Evolutionary conservation across 2,329 filamentous ascomycete species (phyloP).

Genomic region (Claviceps humidiphila): DNA sequence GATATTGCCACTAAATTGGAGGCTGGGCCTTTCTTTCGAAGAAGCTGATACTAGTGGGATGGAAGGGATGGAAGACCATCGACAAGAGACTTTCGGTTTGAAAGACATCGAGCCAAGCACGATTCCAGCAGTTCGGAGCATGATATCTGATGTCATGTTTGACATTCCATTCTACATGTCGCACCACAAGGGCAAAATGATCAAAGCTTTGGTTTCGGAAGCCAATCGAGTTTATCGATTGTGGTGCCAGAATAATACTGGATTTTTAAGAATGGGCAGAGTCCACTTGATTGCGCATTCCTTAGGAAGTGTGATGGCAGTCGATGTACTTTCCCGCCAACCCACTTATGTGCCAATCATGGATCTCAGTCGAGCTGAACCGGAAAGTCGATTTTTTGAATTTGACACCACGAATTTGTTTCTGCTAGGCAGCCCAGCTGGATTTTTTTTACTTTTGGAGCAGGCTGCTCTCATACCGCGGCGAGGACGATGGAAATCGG

Average conservation of each 20-base stretch:
- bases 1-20: slow-evolving; percentile 91
- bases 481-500: slow-evolving; percentile 61
- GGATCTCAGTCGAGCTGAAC: slow-evolving; percentile 25
- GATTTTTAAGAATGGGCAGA: slow-evolving; percentile 65
- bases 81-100: slow-evolving; percentile 47
- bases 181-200: slow-evolving; percentile 91
- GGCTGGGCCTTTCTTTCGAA: slow-evolving; percentile 75
- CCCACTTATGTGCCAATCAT: slow-evolving; percentile 54
- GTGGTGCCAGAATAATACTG: slow-evolving; percentile 89
- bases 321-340: slow-evolving; percentile 82
- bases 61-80: slow-evolving; percentile 38
- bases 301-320: slow-evolving; percentile 83
- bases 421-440: slow-evolving; percentile 77
- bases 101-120: slow-evolving; percentile 87
- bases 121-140: slow-evolving; percentile 79
- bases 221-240: slow-evolving; percentile 91
- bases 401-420: slow-evolving; percentile 89
- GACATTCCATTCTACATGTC: slow-evolving; percentile 98
- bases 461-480: slow-evolving; percentile 60
- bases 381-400: slow-evolving; percentile 56
- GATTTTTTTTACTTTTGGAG: slow-evolving; percentile 85
- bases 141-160: slow-evolving; percentile 96
- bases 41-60: slow-evolving; percentile 53
- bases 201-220: slow-evolving; percentile 73
- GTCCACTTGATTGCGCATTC: slow-evolving; percentile 92